phyloP scores from a whole-genome alignment of 768 basidiomycete genomes.

The Suillus americanus region DNA sequence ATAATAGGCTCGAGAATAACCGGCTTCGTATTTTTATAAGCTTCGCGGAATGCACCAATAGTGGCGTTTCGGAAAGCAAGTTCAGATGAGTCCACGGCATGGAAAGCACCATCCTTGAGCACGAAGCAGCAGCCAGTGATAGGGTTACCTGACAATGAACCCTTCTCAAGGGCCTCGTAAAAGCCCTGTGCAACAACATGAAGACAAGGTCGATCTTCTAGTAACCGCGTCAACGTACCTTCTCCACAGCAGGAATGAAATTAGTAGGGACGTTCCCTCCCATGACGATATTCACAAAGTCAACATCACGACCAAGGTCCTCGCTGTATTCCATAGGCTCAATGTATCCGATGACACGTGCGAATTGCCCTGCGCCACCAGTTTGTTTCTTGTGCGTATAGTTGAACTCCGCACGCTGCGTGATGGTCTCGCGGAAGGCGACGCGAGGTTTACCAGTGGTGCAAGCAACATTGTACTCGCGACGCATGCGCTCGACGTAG shows the following conservation, averaged over 20 bases:
- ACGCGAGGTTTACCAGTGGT: slow-evolving; percentile 95
- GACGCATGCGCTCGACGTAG: slow-evolving; percentile 98
- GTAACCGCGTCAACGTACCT: slow-evolving; percentile 46
- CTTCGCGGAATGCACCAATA: slow-evolving; percentile 91
- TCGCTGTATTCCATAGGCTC: slow-evolving; percentile 80
- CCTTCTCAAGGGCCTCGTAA: slow-evolving; percentile 91
- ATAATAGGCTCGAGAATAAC: slow-evolving; percentile 97
- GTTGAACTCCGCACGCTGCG: slow-evolving; percentile 74
- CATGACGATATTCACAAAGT: slow-evolving; percentile 86
- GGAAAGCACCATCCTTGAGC: slow-evolving; percentile 88
- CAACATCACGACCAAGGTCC: slow-evolving; percentile 80
- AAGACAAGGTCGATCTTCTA: background rate
- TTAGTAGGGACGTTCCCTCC: slow-evolving; percentile 89
- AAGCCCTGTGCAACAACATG: slow-evolving; percentile 64
- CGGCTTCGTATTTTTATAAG: slow-evolving; percentile 71
- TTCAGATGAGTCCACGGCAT: slow-evolving; percentile 95
- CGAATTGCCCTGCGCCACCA: slow-evolving; percentile 96
- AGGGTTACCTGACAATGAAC: slow-evolving; percentile 82
- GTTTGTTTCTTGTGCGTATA: slow-evolving; percentile 99
- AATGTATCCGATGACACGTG: slow-evolving; percentile 85
- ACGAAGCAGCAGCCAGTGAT: slow-evolving; percentile 86
- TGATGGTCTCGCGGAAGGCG: slow-evolving; percentile 94
- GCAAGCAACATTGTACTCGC: slow-evolving; percentile 94
- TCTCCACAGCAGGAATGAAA: slow-evolving; percentile 94
- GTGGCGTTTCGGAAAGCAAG: slow-evolving; percentile 91